Percentiles rank a stretch among this genome's conserved stretches.
Evolutionary conservation across 805 yeast genomes (phyloP).

Genomic region (Yamadazyma phyllophila): DNA sequence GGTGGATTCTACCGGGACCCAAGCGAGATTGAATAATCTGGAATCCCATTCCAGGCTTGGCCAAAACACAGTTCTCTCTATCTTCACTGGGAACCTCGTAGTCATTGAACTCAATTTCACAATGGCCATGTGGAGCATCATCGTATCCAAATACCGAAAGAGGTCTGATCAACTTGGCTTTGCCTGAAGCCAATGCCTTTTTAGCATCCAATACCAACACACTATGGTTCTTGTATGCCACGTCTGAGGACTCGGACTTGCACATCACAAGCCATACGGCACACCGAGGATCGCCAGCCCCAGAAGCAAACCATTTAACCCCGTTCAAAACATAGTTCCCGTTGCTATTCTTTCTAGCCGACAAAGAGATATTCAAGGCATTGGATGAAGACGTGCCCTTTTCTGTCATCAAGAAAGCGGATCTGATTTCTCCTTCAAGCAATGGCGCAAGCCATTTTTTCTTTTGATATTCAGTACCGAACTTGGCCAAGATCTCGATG

Average conservation of each 20-base stretch:
- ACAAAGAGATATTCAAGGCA: conserved; percentile 54
- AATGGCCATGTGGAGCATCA: conserved; percentile 74
- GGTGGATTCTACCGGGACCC: conserved; percentile 72
- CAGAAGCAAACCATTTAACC: conserved; percentile 69
- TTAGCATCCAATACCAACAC: conserved; percentile 54
- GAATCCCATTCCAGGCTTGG: conserved; percentile 54
- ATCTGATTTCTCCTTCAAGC: conserved; percentile 52
- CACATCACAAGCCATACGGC: conserved; percentile 53
- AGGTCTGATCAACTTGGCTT: conserved; percentile 49
- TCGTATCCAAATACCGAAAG: conserved; percentile 57
- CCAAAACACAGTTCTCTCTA: conserved; percentile 41
- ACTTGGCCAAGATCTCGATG: conserved; percentile 49
- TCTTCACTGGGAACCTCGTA: conserved; percentile 46
- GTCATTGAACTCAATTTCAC: conserved; percentile 52
- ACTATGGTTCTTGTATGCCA: conserved; percentile 51
- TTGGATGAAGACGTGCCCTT: conserved; percentile 59
- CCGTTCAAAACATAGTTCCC: conserved; percentile 57
- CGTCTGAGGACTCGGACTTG: conserved; percentile 34
- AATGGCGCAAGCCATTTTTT: conserved; percentile 51
- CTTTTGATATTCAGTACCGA: conserved; percentile 37
- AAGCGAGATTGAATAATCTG: conserved; percentile 61
- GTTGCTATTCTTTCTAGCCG: conserved; percentile 34
- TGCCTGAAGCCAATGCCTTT: conserved; percentile 48
- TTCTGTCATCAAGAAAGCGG: conserved; percentile 67
- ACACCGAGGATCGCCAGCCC: conserved; percentile 67